These are phyloP conservation scores for Thelonectria blattea DNA, from an alignment of 2,329 filamentous ascomycete species.

Conservation along the genomic window DNA sequence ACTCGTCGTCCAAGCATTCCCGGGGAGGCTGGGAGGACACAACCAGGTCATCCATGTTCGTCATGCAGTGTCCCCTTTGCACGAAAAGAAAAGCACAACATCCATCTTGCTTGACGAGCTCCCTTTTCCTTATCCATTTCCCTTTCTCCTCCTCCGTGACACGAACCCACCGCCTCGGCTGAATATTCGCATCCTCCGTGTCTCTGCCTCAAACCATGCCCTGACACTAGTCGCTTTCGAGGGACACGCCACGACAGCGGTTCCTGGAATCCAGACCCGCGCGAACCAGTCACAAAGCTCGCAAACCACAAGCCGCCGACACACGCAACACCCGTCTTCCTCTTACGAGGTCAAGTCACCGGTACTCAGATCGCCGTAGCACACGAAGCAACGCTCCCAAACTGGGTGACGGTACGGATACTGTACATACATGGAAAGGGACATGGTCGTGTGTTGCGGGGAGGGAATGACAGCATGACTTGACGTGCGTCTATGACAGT, in stretches of 20 bases:
- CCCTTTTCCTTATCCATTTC: neutral
- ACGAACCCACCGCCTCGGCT: neutral
- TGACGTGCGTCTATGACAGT: neutral
- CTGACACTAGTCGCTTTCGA: slow-evolving; percentile 6
- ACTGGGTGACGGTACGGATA: too few species aligned
- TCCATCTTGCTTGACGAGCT: neutral
- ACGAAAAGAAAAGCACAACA: neutral
- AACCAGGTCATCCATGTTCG: neutral
- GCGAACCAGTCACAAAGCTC: slow-evolving; percentile 5
- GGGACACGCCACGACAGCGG: slow-evolving; percentile 13
- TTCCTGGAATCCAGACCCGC: slow-evolving; percentile 5
- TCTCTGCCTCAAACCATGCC: slow-evolving; percentile 16
- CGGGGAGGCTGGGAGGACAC: neutral
- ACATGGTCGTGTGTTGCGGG: neutral
- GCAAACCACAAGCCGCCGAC: neutral
- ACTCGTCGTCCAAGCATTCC: neutral
- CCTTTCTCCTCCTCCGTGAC: neutral
- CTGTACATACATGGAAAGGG: too few species aligned
- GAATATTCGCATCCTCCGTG: slow-evolving; percentile 4
- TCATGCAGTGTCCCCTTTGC: neutral
- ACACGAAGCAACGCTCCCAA: too few species aligned
- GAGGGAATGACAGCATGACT: neutral
- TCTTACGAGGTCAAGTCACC: neutral
- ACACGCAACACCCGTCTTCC: slow-evolving; percentile 3
- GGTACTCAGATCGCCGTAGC: too few species aligned